These are phyloP conservation scores for Adansonia digitata DNA, from an alignment of 345 rosid species.

Conservation along the genomic window DNA sequence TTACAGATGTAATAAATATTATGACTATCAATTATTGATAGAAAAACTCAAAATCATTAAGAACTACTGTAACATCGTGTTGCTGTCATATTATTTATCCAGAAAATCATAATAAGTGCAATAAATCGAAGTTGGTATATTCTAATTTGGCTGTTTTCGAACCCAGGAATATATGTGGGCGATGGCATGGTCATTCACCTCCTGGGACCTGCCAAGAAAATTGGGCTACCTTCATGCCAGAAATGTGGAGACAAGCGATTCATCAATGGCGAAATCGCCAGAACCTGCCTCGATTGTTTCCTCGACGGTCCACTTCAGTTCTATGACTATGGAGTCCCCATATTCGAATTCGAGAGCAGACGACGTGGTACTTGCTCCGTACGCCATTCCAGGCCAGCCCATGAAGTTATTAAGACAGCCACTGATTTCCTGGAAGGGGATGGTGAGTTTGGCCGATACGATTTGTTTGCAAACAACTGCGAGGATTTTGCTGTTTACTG, in stretches of 20 bases:
- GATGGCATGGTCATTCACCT: slow-evolving; percentile 5
- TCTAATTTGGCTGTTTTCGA: background rate
- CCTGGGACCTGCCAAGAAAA: background rate
- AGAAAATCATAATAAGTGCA: no score
- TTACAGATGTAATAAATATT: no score
- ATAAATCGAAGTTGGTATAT: background rate
- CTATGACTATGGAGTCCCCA: background rate
- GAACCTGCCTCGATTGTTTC: background rate
- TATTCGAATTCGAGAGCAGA: fast-evolving
- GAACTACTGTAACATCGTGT: no score
- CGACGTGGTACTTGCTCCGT: slow-evolving; percentile 64
- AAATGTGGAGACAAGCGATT: background rate
- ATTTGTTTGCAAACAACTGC: slow-evolving; percentile 72
- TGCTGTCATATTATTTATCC: no score
- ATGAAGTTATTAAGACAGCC: slow-evolving; percentile 61
- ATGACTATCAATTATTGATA: no score
- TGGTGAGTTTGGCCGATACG: slow-evolving; percentile 77
- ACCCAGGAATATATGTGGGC: background rate
- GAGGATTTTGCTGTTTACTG: slow-evolving; percentile 88
- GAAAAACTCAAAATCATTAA: no score
- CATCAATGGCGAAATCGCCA: background rate
- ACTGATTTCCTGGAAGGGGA: slow-evolving; percentile 68
- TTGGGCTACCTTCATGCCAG: background rate
- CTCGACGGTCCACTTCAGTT: background rate
- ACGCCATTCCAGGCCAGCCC: slow-evolving; percentile 47